These are phyloP conservation scores for Pythium phragmiticola DNA, from an alignment of 352 stramenopile genomes.

Conservation along the genomic window DNA sequence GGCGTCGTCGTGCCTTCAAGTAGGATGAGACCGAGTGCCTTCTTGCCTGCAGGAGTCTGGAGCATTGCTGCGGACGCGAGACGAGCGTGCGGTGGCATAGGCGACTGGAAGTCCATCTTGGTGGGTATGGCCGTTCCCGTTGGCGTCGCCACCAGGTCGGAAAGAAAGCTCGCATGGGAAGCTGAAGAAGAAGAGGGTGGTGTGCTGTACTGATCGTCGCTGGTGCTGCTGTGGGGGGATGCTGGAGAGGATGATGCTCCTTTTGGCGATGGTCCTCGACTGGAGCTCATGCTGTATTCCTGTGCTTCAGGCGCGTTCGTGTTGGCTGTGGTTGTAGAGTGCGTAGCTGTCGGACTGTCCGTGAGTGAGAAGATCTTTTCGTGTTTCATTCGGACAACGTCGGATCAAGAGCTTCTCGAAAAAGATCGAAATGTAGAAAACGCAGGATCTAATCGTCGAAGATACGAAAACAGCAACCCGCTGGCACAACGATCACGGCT, in stretches of 20 bases:
- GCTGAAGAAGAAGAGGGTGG: not conserved
- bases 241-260: not conserved
- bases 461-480: not conserved
- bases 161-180: not conserved
- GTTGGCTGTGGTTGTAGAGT: not conserved
- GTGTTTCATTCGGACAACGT: not conserved
- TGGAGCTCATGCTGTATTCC: conserved; percentile 8
- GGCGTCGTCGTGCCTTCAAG: conserved; percentile 25
- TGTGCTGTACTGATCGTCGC: not conserved
- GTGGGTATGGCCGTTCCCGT: conserved; percentile 16
- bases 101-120: conserved; percentile 33
- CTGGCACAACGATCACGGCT: not conserved
- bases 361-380: conserved; percentile 1
- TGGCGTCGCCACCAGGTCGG: conserved; percentile 24
- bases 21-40: conserved; percentile 27
- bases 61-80: conserved; percentile 22
- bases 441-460: conserved; percentile 15
- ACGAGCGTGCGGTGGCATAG: conserved; percentile 26
- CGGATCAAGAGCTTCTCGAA: not conserved
- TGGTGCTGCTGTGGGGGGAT: not conserved
- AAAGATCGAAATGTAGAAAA: conserved; percentile 13
- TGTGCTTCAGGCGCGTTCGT: not conserved
- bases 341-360: not conserved
- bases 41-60: conserved; percentile 16
- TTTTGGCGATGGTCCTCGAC: conserved; percentile 2